Evolutionary conservation across 73 alveolate species (phyloP), one percentile per base, ranked within the genome.

Genomic region (Stentor roeselii): DNA sequence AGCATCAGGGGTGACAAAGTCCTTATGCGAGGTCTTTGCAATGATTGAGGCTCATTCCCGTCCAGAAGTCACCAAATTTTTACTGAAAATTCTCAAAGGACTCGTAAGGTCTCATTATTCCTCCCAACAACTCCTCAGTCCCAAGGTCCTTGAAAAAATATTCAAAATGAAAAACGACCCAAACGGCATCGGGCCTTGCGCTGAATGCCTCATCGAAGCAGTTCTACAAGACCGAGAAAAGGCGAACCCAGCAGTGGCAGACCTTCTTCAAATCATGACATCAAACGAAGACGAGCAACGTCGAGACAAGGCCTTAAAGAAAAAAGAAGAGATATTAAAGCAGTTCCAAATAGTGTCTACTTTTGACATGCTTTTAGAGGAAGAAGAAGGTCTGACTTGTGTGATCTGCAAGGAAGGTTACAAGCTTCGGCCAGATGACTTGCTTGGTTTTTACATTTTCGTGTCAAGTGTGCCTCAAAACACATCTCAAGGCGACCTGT

Each of bases 371-470:
- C 21, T 67, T 36, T 40, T 67, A 67, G 74, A 90, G 34, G 91
- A 85, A 59, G 96, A 90, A 75, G 30, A 3, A 2, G 93, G 96
- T 15, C 86, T 90, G 1, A 60, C 82, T 38, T 90, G 96, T 42
- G 90, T 90, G 59, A 89, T 90, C 1, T 90, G 96, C 82, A 59
- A 88, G 42, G 96, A 90, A 77, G 96, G 96, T 2, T 90, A 90
- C 60, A 84, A 90, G 30, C 59, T 83, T 39, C 84, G 91, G 40
- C 96, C 96, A 27, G 59, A 87, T 3, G 96, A 90, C 11, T 58
- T 90, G 15, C 80, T 90, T 31, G 93, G 96, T 0, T 82, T 89
- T 84, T 90, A 90, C 60, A 90, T 90, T 3, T 90, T 84, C 76
- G 74, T 82, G 27, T 87, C 87, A 42, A 60, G 38, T 42, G 42